Evolutionary conservation across 257 asterid species (phyloP).

Genomic region (Solanum acaule): DNA sequence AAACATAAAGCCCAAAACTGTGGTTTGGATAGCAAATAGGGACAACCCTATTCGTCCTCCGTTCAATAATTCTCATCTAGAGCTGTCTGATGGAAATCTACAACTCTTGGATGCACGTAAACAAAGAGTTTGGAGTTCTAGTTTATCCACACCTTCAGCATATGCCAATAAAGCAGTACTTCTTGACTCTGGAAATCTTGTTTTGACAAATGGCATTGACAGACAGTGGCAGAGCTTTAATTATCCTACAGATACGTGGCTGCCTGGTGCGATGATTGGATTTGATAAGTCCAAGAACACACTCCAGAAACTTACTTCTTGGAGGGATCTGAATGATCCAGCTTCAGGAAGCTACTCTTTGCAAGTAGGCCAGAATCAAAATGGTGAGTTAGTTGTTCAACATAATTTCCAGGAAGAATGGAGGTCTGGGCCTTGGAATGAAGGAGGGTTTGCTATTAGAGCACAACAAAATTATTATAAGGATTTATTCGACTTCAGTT

Average conservation of each 20-base stretch:
- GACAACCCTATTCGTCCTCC: slow-evolving; percentile 8
- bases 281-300: neutral
- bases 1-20: slow-evolving; percentile 13
- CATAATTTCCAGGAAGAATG: neutral
- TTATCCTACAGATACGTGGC: slow-evolving; percentile 7
- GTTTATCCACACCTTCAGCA: neutral
- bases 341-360: slow-evolving; percentile 1
- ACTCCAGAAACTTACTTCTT: slow-evolving; percentile 1
- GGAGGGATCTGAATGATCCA: neutral
- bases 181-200: slow-evolving; percentile 5
- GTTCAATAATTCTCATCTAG: neutral
- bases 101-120: neutral
- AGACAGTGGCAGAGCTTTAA: slow-evolving; percentile 7
- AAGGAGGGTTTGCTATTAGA: neutral
- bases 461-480: neutral
- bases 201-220: neutral
- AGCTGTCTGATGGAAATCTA: neutral
- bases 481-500: slow-evolving; percentile 4
- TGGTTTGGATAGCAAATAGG: slow-evolving; percentile 43
- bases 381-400: neutral
- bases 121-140: neutral
- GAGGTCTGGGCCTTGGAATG: slow-evolving; percentile 2
- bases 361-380: neutral
- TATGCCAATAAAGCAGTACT: neutral
- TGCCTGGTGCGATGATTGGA: slow-evolving; percentile 6